A percentile compares a stretch with the other conserved stretches of the same genome.
phyloP scores from a whole-genome alignment of 2,329 filamentous ascomycete genomes.

The Graphiopsis chlorocephala region DNA sequence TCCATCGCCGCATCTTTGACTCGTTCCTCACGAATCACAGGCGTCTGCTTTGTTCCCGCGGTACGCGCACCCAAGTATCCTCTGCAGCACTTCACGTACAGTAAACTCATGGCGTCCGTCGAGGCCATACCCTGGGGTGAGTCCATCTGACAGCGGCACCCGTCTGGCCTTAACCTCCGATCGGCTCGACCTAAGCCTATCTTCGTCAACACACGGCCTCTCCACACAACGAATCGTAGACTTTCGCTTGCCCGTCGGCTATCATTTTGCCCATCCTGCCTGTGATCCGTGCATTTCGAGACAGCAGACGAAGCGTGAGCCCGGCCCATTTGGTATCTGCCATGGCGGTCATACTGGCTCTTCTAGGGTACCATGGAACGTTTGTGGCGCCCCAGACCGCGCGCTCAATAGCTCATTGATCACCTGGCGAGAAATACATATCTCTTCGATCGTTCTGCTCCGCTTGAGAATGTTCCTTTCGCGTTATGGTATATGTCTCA shows the following conservation, averaged over 20 bases:
- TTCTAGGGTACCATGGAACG: conserved; percentile 1
- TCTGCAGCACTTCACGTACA: neutral
- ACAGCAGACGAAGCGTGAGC: neutral
- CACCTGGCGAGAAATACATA: conserved; percentile 1
- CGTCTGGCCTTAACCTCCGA: neutral
- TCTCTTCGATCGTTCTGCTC: neutral
- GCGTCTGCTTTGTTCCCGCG: neutral
- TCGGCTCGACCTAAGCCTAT: conserved; percentile 1
- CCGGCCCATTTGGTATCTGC: conserved; percentile 1
- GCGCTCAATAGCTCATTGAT: neutral
- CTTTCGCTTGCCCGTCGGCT: neutral
- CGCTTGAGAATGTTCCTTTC: neutral
- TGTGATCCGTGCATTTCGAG: conserved; percentile 1
- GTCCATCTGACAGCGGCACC: neutral
- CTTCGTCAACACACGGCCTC: neutral
- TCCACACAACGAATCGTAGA: conserved; percentile 3
- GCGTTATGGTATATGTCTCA: neutral
- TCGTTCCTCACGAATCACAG: neutral
- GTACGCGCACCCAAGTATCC: neutral
- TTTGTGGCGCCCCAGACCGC: conserved; percentile 1
- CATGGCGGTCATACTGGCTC: conserved; percentile 2
- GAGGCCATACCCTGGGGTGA: neutral
- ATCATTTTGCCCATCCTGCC: neutral
- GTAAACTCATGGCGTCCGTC: neutral
- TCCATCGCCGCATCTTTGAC: neutral